These are phyloP conservation scores for Lanmaoa pseudosensibilis DNA, from an alignment of 768 basidiomycete genomes.

Conservation along the genomic window DNA sequence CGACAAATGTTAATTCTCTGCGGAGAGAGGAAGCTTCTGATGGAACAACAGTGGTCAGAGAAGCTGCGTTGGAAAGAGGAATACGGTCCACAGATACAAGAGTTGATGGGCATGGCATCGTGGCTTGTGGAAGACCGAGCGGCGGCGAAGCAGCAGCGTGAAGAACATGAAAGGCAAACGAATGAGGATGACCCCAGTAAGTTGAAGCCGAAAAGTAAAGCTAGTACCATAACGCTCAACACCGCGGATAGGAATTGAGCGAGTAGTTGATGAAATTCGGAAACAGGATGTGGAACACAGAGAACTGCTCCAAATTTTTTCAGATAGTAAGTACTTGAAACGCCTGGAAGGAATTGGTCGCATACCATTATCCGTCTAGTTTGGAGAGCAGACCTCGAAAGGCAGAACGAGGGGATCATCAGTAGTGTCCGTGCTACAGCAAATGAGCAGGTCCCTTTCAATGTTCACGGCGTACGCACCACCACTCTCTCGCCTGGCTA, in stretches of 20 bases:
- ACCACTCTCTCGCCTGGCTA: not conserved
- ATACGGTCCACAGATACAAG: slow-evolving; percentile 52
- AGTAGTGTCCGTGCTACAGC: slow-evolving; percentile 68
- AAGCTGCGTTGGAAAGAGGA: slow-evolving; percentile 50
- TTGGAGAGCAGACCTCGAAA: slow-evolving; percentile 60
- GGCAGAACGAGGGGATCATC: slow-evolving; percentile 61
- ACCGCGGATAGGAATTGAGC: slow-evolving; percentile 46
- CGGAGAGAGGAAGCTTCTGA: slow-evolving; percentile 22
- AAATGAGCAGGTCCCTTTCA: slow-evolving; percentile 70
- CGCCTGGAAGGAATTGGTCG: not conserved
- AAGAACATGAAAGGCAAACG: slow-evolving; percentile 30
- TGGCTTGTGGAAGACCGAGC: slow-evolving; percentile 47
- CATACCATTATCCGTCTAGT: slow-evolving; percentile 35
- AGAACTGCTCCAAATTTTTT: slow-evolving; percentile 48
- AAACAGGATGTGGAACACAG: slow-evolving; percentile 54
- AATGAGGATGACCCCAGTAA: slow-evolving; percentile 52
- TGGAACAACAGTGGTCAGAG: slow-evolving; percentile 57
- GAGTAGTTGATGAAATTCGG: slow-evolving; percentile 53
- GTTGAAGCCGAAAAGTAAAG: slow-evolving; percentile 22
- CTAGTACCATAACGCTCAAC: not conserved
- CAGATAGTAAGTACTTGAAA: slow-evolving; percentile 46
- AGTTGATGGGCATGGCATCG: slow-evolving; percentile 56
- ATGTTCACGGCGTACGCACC: slow-evolving; percentile 66
- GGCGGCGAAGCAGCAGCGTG: not conserved
- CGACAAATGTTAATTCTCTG: too few relatives aligned